A percentile compares a stretch with the other conserved stretches of the same genome.
Evolutionary conservation across 1,139 yeast genomes (phyloP).

Genomic region (Candida tropicalis): DNA sequence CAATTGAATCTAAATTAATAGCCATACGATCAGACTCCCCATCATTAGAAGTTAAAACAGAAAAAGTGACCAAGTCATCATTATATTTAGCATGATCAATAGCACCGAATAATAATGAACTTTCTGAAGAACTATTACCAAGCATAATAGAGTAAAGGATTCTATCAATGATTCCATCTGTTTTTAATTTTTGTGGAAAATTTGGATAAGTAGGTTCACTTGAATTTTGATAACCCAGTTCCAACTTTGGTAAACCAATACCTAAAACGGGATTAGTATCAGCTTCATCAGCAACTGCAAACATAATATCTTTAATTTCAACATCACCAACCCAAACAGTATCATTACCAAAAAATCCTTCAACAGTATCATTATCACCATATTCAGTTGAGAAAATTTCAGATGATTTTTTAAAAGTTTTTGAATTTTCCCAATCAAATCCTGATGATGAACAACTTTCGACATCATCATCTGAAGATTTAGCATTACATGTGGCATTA

Average conservation of each 20-base stretch:
- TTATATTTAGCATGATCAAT: slow-evolving; percentile 53
- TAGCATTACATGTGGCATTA: slow-evolving; percentile 29
- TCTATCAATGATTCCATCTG: slow-evolving; percentile 50
- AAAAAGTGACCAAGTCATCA: slow-evolving; percentile 39
- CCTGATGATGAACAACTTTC: slow-evolving; percentile 15
- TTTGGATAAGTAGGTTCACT: slow-evolving; percentile 18
- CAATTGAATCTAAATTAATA: too few relatives aligned
- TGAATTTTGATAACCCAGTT: too few relatives aligned
- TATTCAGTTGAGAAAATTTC: slow-evolving; percentile 29
- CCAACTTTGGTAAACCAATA: slow-evolving; percentile 25
- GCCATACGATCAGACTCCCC: too few relatives aligned
- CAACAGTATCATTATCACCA: slow-evolving; percentile 41
- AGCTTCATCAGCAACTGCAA: slow-evolving; percentile 50
- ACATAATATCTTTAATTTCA: slow-evolving; percentile 42
- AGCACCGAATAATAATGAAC: slow-evolving; percentile 59
- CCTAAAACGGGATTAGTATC: slow-evolving; percentile 53
- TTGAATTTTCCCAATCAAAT: slow-evolving; percentile 12
- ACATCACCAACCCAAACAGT: slow-evolving; percentile 34
- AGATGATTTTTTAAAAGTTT: slow-evolving; percentile 6
- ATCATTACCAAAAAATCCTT: slow-evolving; percentile 63
- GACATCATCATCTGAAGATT: slow-evolving; percentile 9
- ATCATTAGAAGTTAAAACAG: too few relatives aligned
- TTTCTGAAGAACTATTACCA: slow-evolving; percentile 34
- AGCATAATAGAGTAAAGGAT: slow-evolving; percentile 57
- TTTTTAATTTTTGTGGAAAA: slow-evolving; percentile 30